Base-by-base conservation (phyloP, 2,329 filamentous ascomycete species). In the Talaromyces rugulosus region DNA sequence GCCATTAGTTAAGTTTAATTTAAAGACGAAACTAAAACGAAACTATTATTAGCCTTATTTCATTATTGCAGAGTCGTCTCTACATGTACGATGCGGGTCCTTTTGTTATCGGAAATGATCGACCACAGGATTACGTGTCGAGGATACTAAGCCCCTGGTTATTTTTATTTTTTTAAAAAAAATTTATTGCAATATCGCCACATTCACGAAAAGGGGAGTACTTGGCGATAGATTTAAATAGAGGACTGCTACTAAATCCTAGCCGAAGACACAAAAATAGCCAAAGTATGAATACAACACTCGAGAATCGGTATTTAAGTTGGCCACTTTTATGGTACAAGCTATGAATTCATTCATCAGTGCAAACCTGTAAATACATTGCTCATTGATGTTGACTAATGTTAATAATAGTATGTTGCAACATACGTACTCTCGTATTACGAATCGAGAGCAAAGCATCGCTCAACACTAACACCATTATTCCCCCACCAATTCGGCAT, bases 401-500 rank as follows among this genome's bases (percentile, higher is more conserved):
- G 11, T 47, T 27, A 2, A 11, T 27, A 12, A 23, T 18, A 47
- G 4, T 18, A 12, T 23, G 27, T 47, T n/a, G n/a, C n/a, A n/a
- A 47, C 8, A 23, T 27, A 4, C 44, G 11, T n/a, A 16, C n/a
- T 40, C 14, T n/a, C 7, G 5, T 61, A n/a, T 18, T 28, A 54
- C 52, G 28, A 31, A 23, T 74, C 71, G 60, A 85, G 64, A 2
- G 83, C 82, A 77, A 87, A 87, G 69, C 85, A 87, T 59, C 85
- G 77, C 72, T 87, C 85, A 51, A 82, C 81, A n/a, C 69, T 72
- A 6, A 78, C 74, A 31, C 72, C 78, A 65, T 85, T 81, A 66
- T 87, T 87, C 0, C 85, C 85, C 84, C 85, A 87, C 85, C 85
- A 87, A 63, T 84, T 70, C n/a, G 84, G 84, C 85, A 87, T 87